Percentiles rank a stretch among this genome's conserved stretches.
Conservation (phyloP, 768 basidiomycete species). For the Coprinopsis marcescibilis region DNA sequence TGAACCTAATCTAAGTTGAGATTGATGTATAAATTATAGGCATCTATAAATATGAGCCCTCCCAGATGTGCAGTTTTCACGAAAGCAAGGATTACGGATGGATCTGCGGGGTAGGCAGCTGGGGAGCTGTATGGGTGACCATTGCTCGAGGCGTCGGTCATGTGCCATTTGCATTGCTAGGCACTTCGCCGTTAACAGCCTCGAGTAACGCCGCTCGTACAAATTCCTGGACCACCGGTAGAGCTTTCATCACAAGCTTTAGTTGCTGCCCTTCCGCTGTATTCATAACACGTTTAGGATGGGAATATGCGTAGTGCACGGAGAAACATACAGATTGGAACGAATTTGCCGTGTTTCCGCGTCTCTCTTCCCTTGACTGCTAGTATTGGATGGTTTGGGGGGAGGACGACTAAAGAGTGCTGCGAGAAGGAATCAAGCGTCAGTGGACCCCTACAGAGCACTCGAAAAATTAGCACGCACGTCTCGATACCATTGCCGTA, state of each 20-base stretch:
- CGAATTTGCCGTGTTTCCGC: slow-evolving; percentile 60
- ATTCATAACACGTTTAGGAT: background rate
- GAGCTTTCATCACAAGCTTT: slow-evolving; percentile 60
- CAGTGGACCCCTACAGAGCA: background rate
- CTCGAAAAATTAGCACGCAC: slow-evolving; percentile 29
- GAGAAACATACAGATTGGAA: slow-evolving; percentile 48
- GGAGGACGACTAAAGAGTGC: slow-evolving; percentile 70
- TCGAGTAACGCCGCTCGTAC: slow-evolving; percentile 29
- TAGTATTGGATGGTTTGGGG: slow-evolving; percentile 52
- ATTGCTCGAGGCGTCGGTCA: no score
- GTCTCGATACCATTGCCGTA: slow-evolving; percentile 69
- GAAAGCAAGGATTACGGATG: no score
- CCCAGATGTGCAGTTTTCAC: no score
- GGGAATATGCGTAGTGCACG: background rate
- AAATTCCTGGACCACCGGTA: slow-evolving; percentile 59
- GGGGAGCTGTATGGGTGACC: no score
- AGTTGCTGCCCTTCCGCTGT: slow-evolving; percentile 70
- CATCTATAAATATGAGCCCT: background rate
- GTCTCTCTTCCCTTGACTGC: slow-evolving; percentile 37
- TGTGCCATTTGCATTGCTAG: background rate
- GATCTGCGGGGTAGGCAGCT: no score
- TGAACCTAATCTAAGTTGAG: slow-evolving; percentile 29
- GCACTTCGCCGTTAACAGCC: background rate
- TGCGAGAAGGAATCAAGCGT: slow-evolving; percentile 21
- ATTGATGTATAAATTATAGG: background rate